Evolutionary conservation across 495 filamentous ascomycete species (phyloP).

Genomic region (Durotheca rogersii): DNA sequence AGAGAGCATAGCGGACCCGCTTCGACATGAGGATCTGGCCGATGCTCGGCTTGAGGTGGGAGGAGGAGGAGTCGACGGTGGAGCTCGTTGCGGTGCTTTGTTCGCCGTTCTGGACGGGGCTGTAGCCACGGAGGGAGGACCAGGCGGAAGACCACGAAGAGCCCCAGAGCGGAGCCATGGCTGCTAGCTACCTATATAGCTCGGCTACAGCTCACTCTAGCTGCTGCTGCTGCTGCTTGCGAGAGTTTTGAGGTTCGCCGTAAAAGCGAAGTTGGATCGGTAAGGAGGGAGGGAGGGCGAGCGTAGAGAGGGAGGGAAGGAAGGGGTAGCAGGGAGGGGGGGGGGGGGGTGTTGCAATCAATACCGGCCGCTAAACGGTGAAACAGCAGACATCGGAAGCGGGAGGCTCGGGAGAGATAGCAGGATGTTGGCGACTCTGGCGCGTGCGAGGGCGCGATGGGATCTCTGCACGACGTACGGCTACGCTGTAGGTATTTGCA

Average conservation of each 20-base stretch:
- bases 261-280: slow-evolving; percentile 16
- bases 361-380: slow-evolving; percentile 14
- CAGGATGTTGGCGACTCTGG: too few relatives aligned
- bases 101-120: slow-evolving; percentile 27
- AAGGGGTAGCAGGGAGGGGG: too few relatives aligned
- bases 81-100: slow-evolving; percentile 11
- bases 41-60: slow-evolving; percentile 35
- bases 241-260: slow-evolving; percentile 2
- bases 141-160: slow-evolving; percentile 34
- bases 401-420: not conserved
- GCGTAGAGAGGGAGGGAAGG: too few relatives aligned
- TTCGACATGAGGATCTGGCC: slow-evolving; percentile 36
- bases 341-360: too few relatives aligned
- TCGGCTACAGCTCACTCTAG: too few relatives aligned
- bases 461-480: too few relatives aligned
- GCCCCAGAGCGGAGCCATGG: slow-evolving; percentile 37
- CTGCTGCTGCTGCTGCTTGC: too few relatives aligned
- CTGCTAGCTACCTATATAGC: not conserved
- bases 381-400: slow-evolving; percentile 20
- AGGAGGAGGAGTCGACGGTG: slow-evolving; percentile 22
- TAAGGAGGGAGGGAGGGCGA: too few relatives aligned
- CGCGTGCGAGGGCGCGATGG: too few relatives aligned
- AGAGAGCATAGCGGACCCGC: slow-evolving; percentile 30
- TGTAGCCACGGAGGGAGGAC: slow-evolving; percentile 31
- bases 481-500: slow-evolving; percentile 1